Base-by-base conservation (phyloP, 371 early-diverging fungal genomes). In the Quaeritorhiza haematococci region DNA sequence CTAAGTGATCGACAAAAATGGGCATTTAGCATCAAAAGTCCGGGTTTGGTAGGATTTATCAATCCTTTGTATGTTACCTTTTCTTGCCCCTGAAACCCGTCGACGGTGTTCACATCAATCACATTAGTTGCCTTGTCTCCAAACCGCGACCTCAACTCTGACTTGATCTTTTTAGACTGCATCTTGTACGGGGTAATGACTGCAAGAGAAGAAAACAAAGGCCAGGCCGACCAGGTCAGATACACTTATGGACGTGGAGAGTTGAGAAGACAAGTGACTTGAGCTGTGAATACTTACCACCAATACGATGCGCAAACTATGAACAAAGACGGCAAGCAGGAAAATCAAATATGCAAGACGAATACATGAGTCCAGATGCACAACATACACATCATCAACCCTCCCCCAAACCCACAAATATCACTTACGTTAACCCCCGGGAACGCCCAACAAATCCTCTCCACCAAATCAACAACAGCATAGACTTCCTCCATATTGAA, bases 21-120 rank as follows among this genome's bases (percentile, higher is more conserved):
- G 21, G n/a, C 66, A 23, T 42, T 61, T 35, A 45, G 63, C 64
- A 33, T 55, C 49, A 44, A 67, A n/a, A n/a, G n/a, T n/a, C n/a
- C n/a, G n/a, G n/a, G n/a, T n/a, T n/a, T n/a, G n/a, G n/a, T n/a
- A n/a, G n/a, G n/a, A n/a, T n/a, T n/a, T n/a, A n/a, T n/a, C n/a
- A n/a, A n/a, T n/a, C n/a, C n/a, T n/a, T n/a, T n/a, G n/a, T n/a
- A n/a, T n/a, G n/a, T n/a, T n/a, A n/a, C 72, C 68, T 92, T 93
- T 62, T 99, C 99, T 72, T 97, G 96, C 10, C 99, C 99, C 76
- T 99, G 98, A 69, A 97, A 99, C n/a, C 97, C 95, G 68, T 98
- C 98, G 51, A 86, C 85, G 48, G 98, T 98, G 63, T 92, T 93
- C 58, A 98, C 89, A 62, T 96, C 93, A 15, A 97, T 84, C 1